Base-by-base conservation (phyloP, 2,329 filamentous ascomycete species). In the Colletotrichum tropicale region DNA sequence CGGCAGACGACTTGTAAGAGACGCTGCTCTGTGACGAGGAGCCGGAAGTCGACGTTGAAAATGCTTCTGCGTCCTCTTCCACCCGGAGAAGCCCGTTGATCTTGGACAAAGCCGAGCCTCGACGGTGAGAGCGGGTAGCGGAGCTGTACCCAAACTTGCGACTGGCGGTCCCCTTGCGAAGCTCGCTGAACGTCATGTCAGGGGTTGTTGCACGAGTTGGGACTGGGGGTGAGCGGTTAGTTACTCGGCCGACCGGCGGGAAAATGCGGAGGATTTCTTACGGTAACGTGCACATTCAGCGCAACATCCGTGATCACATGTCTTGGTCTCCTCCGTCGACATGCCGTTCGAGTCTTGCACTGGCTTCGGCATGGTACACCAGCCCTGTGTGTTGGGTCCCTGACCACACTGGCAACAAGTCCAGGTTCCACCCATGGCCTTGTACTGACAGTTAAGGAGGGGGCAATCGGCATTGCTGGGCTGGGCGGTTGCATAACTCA, bases 241-340 rank as follows among this genome's bases (percentile, higher is more conserved):
- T 12, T 30, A 16, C 21, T 52, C 43, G n/a, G 32, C 5, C 62
- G 36, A 24, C 8, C 9, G 32, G 16, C 43, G 24, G 30, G 12
- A 18, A 28, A 3, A 9, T 5, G 38, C 8, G 56, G 16, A 28
- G 9, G 15, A 6, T 10, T 21, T 5, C 87, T 81, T 78, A 89
- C 88, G 79, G 56, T 86, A 85, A 62, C 84, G 84, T 30, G 83
- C 85, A 77, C 89, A 91, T 30, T 85, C 84, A 69, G 83, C 84
- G 79, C 89, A 91, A 78, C 89, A 91, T 16, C 87, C 88, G 75
- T 91, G 89, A 68, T 89, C 88, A 72, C 89, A 91, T 3, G 82
- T 82, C 70, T 87, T 83, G 62, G 85, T 80, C 24, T 83, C 80
- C 70, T 88, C 86, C 24, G 81, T 77, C 13, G 80, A 79, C 69